A percentile compares a stretch with the other conserved stretches of the same genome.
Conservation (phyloP, 2,329 filamentous ascomycete species). For the Diplodia seriata region DNA sequence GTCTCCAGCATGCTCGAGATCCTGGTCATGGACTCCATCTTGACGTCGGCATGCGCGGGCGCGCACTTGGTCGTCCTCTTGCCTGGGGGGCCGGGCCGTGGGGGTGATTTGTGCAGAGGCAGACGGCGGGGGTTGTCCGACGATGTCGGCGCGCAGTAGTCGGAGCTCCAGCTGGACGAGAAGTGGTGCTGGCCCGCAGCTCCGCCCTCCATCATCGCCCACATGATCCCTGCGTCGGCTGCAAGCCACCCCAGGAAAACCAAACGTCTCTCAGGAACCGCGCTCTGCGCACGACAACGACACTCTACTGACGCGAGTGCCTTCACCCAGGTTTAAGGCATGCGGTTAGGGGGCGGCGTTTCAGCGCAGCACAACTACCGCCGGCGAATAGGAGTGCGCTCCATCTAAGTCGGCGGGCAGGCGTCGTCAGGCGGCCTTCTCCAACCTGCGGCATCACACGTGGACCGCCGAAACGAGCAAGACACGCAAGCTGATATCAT, state of each 20-base stretch:
- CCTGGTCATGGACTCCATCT: slow-evolving; percentile 94
- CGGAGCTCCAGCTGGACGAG: slow-evolving; percentile 28
- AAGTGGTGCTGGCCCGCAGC: slow-evolving; percentile 14
- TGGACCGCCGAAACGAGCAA: slow-evolving; percentile 19
- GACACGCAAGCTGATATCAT: slow-evolving; percentile 3
- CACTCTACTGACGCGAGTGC: neutral
- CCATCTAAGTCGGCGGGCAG: slow-evolving; percentile 5
- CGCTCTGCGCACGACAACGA: neutral
- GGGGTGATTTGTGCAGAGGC: slow-evolving; percentile 21
- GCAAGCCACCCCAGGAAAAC: neutral
- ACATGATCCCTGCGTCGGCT: slow-evolving; percentile 17
- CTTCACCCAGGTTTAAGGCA: neutral
- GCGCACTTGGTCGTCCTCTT: neutral
- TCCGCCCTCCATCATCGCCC: slow-evolving; percentile 21
- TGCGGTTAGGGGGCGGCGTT: neutral
- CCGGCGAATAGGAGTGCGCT: slow-evolving; percentile 18
- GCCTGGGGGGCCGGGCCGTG: slow-evolving; percentile 10
- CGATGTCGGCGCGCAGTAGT: slow-evolving; percentile 21
- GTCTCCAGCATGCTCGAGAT: slow-evolving; percentile 95
- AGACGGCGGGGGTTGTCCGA: slow-evolving; percentile 6
- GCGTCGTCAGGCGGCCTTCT: slow-evolving; percentile 26
- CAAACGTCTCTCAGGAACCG: neutral
- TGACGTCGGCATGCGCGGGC: slow-evolving; percentile 21
- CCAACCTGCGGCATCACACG: slow-evolving; percentile 25
- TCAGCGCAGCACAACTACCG: slow-evolving; percentile 11